Conservation (phyloP, 306 rosid species). For the Vicia faba region DNA sequence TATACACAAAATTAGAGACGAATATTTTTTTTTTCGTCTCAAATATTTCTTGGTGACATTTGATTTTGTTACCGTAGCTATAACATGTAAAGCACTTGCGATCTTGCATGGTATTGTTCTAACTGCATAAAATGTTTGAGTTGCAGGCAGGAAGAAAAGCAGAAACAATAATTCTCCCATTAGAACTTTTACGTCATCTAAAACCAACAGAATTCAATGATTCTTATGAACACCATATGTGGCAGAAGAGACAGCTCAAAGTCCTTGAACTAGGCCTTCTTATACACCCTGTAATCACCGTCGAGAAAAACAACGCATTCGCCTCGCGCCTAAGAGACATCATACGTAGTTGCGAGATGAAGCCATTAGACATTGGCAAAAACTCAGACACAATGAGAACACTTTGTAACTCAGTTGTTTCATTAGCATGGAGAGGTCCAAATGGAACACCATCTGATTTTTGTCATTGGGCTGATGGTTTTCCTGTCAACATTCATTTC, state of each 20-base stretch:
- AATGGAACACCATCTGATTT: slow-evolving; percentile 78
- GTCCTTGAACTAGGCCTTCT: slow-evolving; percentile 78
- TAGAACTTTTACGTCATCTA: slow-evolving; percentile 81
- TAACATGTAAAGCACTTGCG: neutral
- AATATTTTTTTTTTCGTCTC: neutral
- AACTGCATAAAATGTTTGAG: neutral
- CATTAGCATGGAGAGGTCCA: slow-evolving; percentile 81
- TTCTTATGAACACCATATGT: slow-evolving; percentile 71
- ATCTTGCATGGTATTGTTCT: neutral
- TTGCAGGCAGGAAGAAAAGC: slow-evolving; percentile 79
- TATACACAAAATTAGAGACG: neutral
- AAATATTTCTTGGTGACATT: neutral
- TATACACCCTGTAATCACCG: slow-evolving; percentile 62
- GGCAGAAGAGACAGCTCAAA: slow-evolving; percentile 90
- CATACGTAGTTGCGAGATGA: slow-evolving; percentile 44
- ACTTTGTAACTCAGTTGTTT: slow-evolving; percentile 82
- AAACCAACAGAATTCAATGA: slow-evolving; percentile 88
- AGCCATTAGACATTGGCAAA: slow-evolving; percentile 67
- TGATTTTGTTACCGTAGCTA: too few species aligned
- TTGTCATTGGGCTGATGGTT: slow-evolving; percentile 98
- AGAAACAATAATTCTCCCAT: slow-evolving; percentile 92
- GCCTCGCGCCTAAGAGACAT: slow-evolving; percentile 75
- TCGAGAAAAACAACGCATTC: slow-evolving; percentile 62
- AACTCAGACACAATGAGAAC: slow-evolving; percentile 88
- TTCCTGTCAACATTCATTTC: slow-evolving; percentile 73